Evolutionary conservation across 176 grass and related monocot genomes (phyloP), one percentile per base, ranked within the genome.

Genomic region (Avena insularis): DNA sequence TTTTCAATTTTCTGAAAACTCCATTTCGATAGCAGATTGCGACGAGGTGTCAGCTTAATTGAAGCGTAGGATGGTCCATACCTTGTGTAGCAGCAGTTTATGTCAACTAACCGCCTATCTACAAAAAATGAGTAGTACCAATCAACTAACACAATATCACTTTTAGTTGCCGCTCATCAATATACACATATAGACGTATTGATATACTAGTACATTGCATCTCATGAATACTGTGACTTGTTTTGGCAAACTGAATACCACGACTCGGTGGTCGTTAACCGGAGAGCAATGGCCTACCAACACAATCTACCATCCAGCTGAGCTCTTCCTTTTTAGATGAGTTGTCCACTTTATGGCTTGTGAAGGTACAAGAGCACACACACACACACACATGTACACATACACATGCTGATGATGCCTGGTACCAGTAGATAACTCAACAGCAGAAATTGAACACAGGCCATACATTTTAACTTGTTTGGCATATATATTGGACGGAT

Each of bases 251-350:
- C 25, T 88, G 81, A 84, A 72, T 49, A 38, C 15, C 29, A 71
- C 69, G 83, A 77, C 45, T 21, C 53, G 12, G 49, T 75, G 8
- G 79, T 67, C n/a, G 46, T 82, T 47, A 29, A 47, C 15, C 27
- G 12, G 88, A 86, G 23, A 82, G 38, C 79, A 78, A 78, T 70
- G 60, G 71, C 83, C n/a, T 86, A 86, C 50, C 88, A 70, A 71
- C 82, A 53, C 45, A 60, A 78, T 69, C 50, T 70, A 69, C 38
- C 60, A 50, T 57, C 79, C 60, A 65, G 71, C 46, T 53, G 40
- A 9, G 29, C n/a, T 58, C 60, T 80, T 36, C 4, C 63, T 54
- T 68, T 82, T 14, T 15, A 21, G 72, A 53, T 21, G 47, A 66
- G 47, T 64, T 27, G 46, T 66, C 21, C 25, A 43, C 29, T 67